Conservation (phyloP, 805 yeast genomes). For the Yarrowia sp. region DNA sequence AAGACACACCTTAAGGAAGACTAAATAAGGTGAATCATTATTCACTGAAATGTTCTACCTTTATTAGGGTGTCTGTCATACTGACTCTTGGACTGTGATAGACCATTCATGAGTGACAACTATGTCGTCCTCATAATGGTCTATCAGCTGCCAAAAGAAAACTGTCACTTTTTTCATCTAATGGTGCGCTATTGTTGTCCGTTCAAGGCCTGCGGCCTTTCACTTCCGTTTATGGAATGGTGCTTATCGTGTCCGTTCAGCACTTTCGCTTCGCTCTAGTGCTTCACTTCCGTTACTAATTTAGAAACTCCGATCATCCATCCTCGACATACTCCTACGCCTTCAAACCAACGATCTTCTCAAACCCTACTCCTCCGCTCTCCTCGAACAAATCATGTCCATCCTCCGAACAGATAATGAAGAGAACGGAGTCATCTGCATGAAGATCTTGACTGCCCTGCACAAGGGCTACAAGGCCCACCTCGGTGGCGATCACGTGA, state of each 20-base stretch:
- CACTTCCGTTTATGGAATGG: no score
- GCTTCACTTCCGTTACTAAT: slow-evolving; percentile 49
- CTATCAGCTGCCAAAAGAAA: no score
- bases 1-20: no score
- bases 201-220: neutral
- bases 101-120: no score
- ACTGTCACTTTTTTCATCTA: no score
- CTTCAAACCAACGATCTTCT: slow-evolving; percentile 83
- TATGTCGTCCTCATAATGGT: no score
- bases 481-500: slow-evolving; percentile 71
- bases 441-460: slow-evolving; percentile 83
- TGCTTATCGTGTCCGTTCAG: no score
- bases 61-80: no score
- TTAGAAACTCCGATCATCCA: slow-evolving; percentile 69
- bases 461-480: slow-evolving; percentile 80
- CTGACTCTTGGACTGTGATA: no score
- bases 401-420: slow-evolving; percentile 83
- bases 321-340: slow-evolving; percentile 80
- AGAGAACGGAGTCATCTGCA: slow-evolving; percentile 90
- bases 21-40: no score
- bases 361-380: slow-evolving; percentile 68
- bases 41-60: no score
- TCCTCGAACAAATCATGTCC: slow-evolving; percentile 65
- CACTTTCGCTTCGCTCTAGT: no score
- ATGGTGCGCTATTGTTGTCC: neutral